A percentile compares a stretch with the other conserved stretches of the same genome.
These are phyloP conservation scores for Colletotrichum limetticola DNA, from an alignment of 2,329 filamentous ascomycete species.

Conservation along the genomic window DNA sequence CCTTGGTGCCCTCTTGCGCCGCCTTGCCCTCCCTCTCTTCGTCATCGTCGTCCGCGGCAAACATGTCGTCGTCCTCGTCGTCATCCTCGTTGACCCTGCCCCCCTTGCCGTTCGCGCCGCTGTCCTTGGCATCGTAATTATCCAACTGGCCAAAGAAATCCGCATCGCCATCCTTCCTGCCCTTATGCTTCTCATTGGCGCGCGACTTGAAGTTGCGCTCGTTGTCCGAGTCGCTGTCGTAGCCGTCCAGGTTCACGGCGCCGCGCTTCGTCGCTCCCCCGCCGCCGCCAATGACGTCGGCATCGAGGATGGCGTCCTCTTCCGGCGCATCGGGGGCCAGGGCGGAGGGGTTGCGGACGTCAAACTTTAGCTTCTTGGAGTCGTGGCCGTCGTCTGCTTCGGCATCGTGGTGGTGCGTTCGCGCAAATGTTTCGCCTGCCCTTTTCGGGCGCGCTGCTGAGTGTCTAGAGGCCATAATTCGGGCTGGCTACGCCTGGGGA, in stretches of 20 bases:
- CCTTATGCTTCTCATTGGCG: slow-evolving; percentile 67
- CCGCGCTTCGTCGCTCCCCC: slow-evolving; percentile 85
- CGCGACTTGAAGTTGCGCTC: slow-evolving; percentile 83
- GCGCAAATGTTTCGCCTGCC: slow-evolving; percentile 82
- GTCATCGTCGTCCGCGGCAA: slow-evolving; percentile 69
- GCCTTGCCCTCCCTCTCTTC: slow-evolving; percentile 48
- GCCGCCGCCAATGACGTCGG: slow-evolving; percentile 89
- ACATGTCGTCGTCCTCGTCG: slow-evolving; percentile 78
- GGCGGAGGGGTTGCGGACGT: slow-evolving; percentile 92
- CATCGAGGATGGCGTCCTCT: slow-evolving; percentile 81
- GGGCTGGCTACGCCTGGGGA: background rate
- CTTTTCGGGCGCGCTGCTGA: slow-evolving; percentile 83
- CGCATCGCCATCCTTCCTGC: slow-evolving; percentile 55
- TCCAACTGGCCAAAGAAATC: slow-evolving; percentile 64
- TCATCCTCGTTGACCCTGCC: slow-evolving; percentile 47
- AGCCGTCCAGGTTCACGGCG: slow-evolving; percentile 95
- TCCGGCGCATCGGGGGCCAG: slow-evolving; percentile 84
- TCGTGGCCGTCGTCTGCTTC: slow-evolving; percentile 54
- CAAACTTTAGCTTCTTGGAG: slow-evolving; percentile 88
- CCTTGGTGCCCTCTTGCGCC: slow-evolving; percentile 37
- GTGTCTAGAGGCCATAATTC: slow-evolving; percentile 65
- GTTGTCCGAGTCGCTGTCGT: slow-evolving; percentile 93
- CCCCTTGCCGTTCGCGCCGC: slow-evolving; percentile 47
- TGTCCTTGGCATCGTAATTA: slow-evolving; percentile 60
- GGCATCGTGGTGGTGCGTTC: slow-evolving; percentile 73